Percentiles rank a stretch among this genome's conserved stretches.
phyloP scores from a whole-genome alignment of 2,329 filamentous ascomycete genomes.

The Fusarium camptoceras region DNA sequence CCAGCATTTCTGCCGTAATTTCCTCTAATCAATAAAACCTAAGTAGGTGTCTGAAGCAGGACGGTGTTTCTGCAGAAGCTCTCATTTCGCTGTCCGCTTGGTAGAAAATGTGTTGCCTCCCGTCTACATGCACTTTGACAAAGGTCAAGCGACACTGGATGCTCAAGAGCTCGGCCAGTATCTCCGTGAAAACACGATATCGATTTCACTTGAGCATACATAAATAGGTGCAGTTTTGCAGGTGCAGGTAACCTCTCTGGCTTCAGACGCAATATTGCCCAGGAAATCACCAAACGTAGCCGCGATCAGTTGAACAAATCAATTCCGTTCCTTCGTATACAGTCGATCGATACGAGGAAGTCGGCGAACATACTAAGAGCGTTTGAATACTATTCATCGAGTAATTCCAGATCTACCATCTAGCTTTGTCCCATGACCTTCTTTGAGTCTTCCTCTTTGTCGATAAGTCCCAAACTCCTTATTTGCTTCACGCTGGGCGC shows the following conservation, averaged over 20 bases:
- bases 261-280: background rate
- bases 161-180: background rate
- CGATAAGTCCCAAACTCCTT: slow-evolving; percentile 84
- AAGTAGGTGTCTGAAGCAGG: no score
- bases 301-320: slow-evolving; percentile 22
- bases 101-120: background rate
- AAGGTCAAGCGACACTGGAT: background rate
- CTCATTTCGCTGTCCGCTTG: background rate
- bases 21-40: background rate
- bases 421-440: slow-evolving; percentile 61
- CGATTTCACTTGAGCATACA: background rate
- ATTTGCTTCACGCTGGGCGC: slow-evolving; percentile 87
- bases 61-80: background rate
- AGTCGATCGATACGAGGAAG: slow-evolving; percentile 18
- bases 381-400: slow-evolving; percentile 15
- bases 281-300: background rate
- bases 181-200: no score
- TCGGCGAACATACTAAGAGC: slow-evolving; percentile 8
- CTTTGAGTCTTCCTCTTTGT: slow-evolving; percentile 84
- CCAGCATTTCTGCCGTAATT: no score
- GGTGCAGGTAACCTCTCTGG: no score
- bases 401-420: slow-evolving; percentile 15
- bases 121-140: background rate
- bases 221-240: background rate
- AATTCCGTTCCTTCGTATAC: slow-evolving; percentile 42